Base-by-base conservation (phyloP, 257 asterid genomes). In the Anisodus tanguticus region DNA sequence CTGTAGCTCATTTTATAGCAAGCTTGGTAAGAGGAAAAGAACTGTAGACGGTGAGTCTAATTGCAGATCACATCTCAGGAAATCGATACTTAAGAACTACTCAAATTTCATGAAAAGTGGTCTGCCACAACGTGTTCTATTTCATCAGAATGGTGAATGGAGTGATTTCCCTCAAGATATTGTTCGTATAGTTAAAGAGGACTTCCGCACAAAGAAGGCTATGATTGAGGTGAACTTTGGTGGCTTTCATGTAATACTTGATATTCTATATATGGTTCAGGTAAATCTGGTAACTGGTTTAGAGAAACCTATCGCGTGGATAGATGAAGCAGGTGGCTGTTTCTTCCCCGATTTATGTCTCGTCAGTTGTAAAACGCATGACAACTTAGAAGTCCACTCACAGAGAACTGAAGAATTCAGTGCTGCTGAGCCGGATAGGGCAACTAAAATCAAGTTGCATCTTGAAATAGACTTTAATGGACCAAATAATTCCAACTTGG, bases 291-390 rank as follows among this genome's bases (percentile, higher is more conserved):
- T 80, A 64, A 91, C 93, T 9, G 98, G 99, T 79, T 59, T 81
- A 69, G 89, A 74, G 72, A 91, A 89, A 68, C 91, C 97, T 15
- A 93, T 95, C 76, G 97, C 97, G 26, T 95, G 99, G 98, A 92
- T 95, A 83, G 99, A 95, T 85, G 93, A 88, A 79, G 89, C 92
- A 59, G 99, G 95, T 6, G 85, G 85, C 68, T 93, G 97, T 87
- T 94, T 92, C 85, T 94, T 94, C 79, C 99, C 99, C 19, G 95
- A 94, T 78, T 86, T 88, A 39, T 83, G 90, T 82, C 69, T 86
- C 71, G 87, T 85, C 15, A 79, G 58, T 90, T 88, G 81, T 81
- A 90, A 85, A 67, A 67, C 78, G 13, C 83, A 84, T 67, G 81
- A 51, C 63, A 26, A 53, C 47, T 53, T 77, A 51, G 81, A 69